Evolutionary conservation across 345 rosid species (phyloP).

Genomic region (Sisymbrium altissimum): DNA sequence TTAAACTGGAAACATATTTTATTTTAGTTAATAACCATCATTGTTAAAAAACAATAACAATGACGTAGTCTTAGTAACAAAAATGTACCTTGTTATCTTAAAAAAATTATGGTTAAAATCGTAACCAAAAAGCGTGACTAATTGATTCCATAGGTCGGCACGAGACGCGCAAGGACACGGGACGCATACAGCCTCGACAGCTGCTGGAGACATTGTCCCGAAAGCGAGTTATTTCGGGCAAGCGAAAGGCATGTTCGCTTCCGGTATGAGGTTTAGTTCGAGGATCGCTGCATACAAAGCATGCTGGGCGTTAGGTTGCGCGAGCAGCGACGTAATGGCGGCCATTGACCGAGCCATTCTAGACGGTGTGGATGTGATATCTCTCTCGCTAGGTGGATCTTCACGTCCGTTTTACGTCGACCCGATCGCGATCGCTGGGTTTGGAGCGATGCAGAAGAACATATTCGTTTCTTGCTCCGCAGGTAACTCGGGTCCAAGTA

Average conservation of each 20-base stretch:
- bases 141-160: constrained; percentile 35
- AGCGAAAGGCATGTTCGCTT: constrained; percentile 52
- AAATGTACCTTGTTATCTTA: not conserved
- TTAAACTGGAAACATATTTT: too few relatives aligned
- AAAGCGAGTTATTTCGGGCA: constrained; percentile 50
- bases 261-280: constrained; percentile 63
- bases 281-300: constrained; percentile 75
- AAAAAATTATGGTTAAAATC: not conserved
- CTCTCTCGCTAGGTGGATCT: constrained; percentile 61
- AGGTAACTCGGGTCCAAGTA: constrained; percentile 64
- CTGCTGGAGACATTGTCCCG: constrained; percentile 50
- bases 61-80: not conserved
- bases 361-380: constrained; percentile 77
- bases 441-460: constrained; percentile 52
- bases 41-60: too few relatives aligned
- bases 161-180: constrained; percentile 80
- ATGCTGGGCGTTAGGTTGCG: constrained; percentile 67
- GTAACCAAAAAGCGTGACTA: not conserved
- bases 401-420: constrained; percentile 60
- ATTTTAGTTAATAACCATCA: too few relatives aligned
- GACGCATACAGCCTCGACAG: constrained; percentile 85
- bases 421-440: constrained; percentile 52
- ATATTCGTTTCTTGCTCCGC: constrained; percentile 81
- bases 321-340: constrained; percentile 53
- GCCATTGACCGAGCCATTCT: constrained; percentile 64